Base-by-base conservation (phyloP, 768 basidiomycete genomes). In the Pseudohyphozyma bogoriensis region DNA sequence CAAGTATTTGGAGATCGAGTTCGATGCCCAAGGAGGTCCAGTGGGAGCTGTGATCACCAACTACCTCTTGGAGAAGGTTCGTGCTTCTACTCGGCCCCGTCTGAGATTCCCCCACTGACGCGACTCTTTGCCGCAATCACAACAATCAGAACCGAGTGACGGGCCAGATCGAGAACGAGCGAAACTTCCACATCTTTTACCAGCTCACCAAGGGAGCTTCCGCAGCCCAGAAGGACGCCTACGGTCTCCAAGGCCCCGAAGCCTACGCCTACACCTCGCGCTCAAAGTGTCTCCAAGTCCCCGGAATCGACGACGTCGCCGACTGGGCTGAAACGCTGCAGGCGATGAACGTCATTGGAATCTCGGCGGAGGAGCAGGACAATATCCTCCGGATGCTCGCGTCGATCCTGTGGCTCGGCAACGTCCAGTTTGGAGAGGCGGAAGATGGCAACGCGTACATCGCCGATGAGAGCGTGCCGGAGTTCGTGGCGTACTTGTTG, bases 1-100 rank as follows among this genome's bases (percentile, higher is more conserved):
- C 28, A 99, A 99, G 80, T 99, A 99, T 72, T 79, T 99, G 12
- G 92, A 99, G 75, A 96, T 99, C 74, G 96, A 97, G 88, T 99
- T 99, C 77, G 95, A 99, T 69, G 76, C 80, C 26, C 80, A 83
- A 20, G 92, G 92, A 55, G 88, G 92, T 70, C 95, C 95, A 22
- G 84, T 97, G 39, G 95, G 95, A 44, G 95, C 95, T 1, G 89
- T 95, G 71, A 97, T 99, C 64, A 97, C 95, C 10, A 99, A 97
- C 73, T 99, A 99, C 72, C 81, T 99, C 13, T 77, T 99, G 62
- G 95, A 99, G 76, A 99, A 99, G 75, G 88, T 89, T 26, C 83
- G 91, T 39, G 18, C 16, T 42, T 29, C 15, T 20, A 20, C 36
- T 22, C 22, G 57, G 20, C 47, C n/a, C 44, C 44, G n/a, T n/a